phyloP scores from a whole-genome alignment of 805 yeast species.

The Candida dendrica region DNA sequence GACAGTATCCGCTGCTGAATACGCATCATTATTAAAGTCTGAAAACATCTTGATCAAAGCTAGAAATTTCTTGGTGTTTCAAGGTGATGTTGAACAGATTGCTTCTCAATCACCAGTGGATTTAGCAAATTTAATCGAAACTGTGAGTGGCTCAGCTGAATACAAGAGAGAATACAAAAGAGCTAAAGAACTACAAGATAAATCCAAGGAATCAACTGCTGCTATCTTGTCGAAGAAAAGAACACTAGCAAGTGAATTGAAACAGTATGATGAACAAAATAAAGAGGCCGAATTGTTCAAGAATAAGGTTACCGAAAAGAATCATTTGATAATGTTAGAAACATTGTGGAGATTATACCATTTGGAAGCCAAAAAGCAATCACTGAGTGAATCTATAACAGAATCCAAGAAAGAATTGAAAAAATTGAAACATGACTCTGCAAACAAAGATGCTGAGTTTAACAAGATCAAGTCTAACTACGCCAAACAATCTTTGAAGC shows the following conservation, averaged over 20 bases:
- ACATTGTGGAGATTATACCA: slow-evolving; percentile 64
- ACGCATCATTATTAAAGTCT: slow-evolving; percentile 54
- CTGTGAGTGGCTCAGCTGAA: slow-evolving; percentile 76
- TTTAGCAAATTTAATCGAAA: slow-evolving; percentile 68
- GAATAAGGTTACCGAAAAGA: slow-evolving; percentile 41
- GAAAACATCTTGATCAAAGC: slow-evolving; percentile 87
- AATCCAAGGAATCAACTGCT: slow-evolving; percentile 56
- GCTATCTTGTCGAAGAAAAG: slow-evolving; percentile 63
- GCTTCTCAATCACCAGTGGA: slow-evolving; percentile 82
- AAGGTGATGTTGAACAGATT: slow-evolving; percentile 92
- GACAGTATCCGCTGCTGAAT: slow-evolving; percentile 55
- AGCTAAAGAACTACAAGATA: slow-evolving; percentile 56
- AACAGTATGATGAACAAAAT: slow-evolving; percentile 70
- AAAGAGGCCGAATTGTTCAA: slow-evolving; percentile 65
- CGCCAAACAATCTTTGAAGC: slow-evolving; percentile 37
- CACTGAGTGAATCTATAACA: slow-evolving; percentile 17
- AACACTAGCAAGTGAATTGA: slow-evolving; percentile 63
- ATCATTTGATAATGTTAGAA: slow-evolving; percentile 36
- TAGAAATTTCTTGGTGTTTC: slow-evolving; percentile 86
- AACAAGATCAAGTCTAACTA: slow-evolving; percentile 33
- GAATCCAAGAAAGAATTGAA: slow-evolving; percentile 21
- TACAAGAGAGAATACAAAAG: slow-evolving; percentile 57
- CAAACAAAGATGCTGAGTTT: slow-evolving; percentile 29
- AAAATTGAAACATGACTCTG: slow-evolving; percentile 26
- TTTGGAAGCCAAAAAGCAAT: slow-evolving; percentile 33